Evolutionary conservation across 331 rosid genomes (phyloP), one percentile per base, ranked within the genome.

Genomic region (Rosa hybrid): DNA sequence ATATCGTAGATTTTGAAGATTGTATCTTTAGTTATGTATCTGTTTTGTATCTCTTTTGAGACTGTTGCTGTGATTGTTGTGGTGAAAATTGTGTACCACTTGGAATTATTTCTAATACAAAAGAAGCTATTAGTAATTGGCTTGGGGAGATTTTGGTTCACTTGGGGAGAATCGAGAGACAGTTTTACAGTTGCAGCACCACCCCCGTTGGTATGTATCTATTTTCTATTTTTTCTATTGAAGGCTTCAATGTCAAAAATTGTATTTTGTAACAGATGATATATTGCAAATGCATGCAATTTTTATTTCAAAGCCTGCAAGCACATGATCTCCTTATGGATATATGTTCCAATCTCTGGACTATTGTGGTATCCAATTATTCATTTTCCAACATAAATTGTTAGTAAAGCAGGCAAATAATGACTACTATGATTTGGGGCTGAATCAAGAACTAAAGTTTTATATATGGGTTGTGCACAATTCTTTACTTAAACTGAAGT

Each of bases 121-220:
- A 30, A 30, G 34, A 30, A 30, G 34, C 34, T 30, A 30, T n/a
- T n/a, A n/a, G n/a, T n/a, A n/a, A n/a, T n/a, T n/a, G n/a, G n/a
- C n/a, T n/a, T n/a, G n/a, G n/a, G n/a, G n/a, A n/a, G n/a, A n/a
- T n/a, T n/a, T n/a, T n/a, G n/a, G n/a, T n/a, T n/a, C n/a, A n/a
- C n/a, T n/a, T n/a, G n/a, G n/a, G 89, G 92, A 91, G 83, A 96
- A 93, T 84, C 97, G 99, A 8, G 81, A 88, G 80, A 90, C 98
- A 63, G 92, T 96, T 84, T 80, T 93, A 78, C 90, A 93, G 86
- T 71, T 96, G 83, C 85, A 80, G 97, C 98, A 68, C 92, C 97
- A 74, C 72, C 91, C 81, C 85, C 78, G 79, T 78, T 96, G 96
- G 98, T 96, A 91, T 68, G 86, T 17, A 25, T 14, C 27, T 12